A percentile compares a stretch with the other conserved stretches of the same genome.
These are phyloP conservation scores for Prunus salicina DNA, from an alignment of 306 rosid genomes.

Conservation along the genomic window DNA sequence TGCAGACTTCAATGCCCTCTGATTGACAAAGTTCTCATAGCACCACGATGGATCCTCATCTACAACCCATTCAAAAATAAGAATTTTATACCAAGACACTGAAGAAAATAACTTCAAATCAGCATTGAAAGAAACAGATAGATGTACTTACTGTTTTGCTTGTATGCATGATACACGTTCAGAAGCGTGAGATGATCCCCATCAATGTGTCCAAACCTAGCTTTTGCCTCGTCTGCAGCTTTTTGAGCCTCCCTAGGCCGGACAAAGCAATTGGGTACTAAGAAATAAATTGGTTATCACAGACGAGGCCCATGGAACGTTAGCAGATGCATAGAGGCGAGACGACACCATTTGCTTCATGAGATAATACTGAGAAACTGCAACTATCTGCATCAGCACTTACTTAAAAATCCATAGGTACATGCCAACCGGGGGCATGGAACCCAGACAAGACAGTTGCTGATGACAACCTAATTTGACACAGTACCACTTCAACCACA, in stretches of 20 bases:
- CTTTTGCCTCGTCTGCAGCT: slow-evolving; percentile 97
- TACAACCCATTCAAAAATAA: slow-evolving; percentile 33
- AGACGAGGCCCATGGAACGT: slow-evolving; percentile 97
- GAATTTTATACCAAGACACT: background rate
- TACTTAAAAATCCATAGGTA: slow-evolving; percentile 76
- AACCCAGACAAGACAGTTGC: slow-evolving; percentile 91
- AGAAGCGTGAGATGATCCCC: slow-evolving; percentile 95
- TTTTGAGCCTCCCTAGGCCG: slow-evolving; percentile 99
- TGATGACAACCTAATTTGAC: slow-evolving; percentile 93
- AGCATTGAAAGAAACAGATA: background rate
- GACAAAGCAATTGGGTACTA: slow-evolving; percentile 99
- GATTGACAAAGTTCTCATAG: slow-evolving; percentile 79
- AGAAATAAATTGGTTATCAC: slow-evolving; percentile 99
- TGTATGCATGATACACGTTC: slow-evolving; percentile 96
- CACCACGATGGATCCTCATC: slow-evolving; percentile 96
- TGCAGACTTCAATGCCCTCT: slow-evolving; percentile 81
- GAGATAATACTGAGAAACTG: slow-evolving; percentile 99
- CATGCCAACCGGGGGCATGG: slow-evolving; percentile 97
- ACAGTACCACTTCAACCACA: slow-evolving; percentile 43
- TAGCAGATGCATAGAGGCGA: slow-evolving; percentile 99
- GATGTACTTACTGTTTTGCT: slow-evolving; percentile 74
- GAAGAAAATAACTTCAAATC: background rate
- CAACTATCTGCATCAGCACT: slow-evolving; percentile 99
- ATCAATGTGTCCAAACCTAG: slow-evolving; percentile 95
- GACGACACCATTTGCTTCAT: slow-evolving; percentile 95